Conservation (phyloP, 768 basidiomycete genomes). For the Roridomyces roridus region DNA sequence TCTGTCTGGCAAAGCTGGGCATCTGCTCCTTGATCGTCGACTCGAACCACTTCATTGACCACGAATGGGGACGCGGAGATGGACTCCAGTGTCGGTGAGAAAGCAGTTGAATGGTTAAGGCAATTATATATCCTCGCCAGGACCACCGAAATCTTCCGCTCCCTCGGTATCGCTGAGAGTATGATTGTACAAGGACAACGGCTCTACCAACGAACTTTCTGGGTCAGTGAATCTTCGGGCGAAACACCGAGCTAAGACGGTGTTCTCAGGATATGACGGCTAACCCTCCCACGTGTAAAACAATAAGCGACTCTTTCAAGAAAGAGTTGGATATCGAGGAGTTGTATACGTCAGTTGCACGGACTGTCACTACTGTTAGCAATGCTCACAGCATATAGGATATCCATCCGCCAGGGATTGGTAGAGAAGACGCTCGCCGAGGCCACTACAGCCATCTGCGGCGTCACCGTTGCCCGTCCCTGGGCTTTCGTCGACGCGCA, state of each 20-base stretch:
- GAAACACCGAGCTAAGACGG: no score
- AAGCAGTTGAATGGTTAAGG: no score
- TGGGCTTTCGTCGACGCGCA: conserved; percentile 1
- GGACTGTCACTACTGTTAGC: not conserved
- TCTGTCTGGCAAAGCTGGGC: conserved; percentile 5
- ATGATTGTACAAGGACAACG: not conserved
- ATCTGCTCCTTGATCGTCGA: conserved; percentile 9
- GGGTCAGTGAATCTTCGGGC: conserved; percentile 3
- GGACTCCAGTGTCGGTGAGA: conserved; percentile 6
- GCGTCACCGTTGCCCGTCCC: conserved; percentile 1
- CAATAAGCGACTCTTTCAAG: no score
- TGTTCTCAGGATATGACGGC: no score
- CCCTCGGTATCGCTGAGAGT: not conserved
- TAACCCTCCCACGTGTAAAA: no score
- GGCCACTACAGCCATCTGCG: conserved; percentile 1
- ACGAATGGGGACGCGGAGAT: conserved; percentile 12
- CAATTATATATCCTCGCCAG: not conserved
- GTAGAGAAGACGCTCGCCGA: conserved; percentile 1
- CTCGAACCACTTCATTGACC: conserved; percentile 11
- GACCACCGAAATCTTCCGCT: conserved; percentile 1
- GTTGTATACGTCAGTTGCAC: not conserved
- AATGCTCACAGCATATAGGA: no score
- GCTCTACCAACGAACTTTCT: not conserved
- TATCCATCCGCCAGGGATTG: conserved; percentile 1
- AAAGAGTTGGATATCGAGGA: no score